phyloP scores from a whole-genome alignment of 164 flowering plant genomes.

The Nymphaea colorata region DNA sequence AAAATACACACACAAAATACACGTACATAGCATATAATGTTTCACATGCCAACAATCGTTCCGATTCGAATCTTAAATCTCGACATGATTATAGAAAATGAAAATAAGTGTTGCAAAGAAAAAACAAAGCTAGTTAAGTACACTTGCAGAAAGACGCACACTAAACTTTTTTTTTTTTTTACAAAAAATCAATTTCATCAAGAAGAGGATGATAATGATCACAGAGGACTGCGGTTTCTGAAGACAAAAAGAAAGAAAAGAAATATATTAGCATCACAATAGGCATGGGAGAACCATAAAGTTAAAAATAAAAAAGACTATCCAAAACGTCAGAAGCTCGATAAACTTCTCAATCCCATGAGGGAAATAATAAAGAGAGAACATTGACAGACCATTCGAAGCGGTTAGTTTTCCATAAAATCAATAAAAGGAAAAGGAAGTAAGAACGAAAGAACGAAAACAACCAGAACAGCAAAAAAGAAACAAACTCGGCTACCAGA shows the following conservation, averaged over 20 bases:
- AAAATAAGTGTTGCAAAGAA: neutral
- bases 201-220: neutral
- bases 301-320: too few relatives aligned
- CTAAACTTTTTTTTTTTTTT: too few relatives aligned
- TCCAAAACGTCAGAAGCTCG: neutral
- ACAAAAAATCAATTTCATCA: neutral
- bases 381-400: neutral
- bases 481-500: too few relatives aligned
- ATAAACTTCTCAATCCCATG: neutral
- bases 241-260: too few relatives aligned
- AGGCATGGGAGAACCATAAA: too few relatives aligned
- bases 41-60: neutral
- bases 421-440: too few relatives aligned
- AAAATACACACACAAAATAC: neutral
- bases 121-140: conserved; percentile 2
- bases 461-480: too few relatives aligned
- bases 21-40: neutral
- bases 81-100: neutral
- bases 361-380: neutral
- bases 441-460: too few relatives aligned
- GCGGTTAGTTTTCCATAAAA: too few relatives aligned
- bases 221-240: too few relatives aligned
- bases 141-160: neutral
- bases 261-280: too few relatives aligned
- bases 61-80: neutral